Percentiles rank a stretch among this genome's conserved stretches.
phyloP scores from a whole-genome alignment of 768 basidiomycete genomes.

The Pulveroboletus sp. region DNA sequence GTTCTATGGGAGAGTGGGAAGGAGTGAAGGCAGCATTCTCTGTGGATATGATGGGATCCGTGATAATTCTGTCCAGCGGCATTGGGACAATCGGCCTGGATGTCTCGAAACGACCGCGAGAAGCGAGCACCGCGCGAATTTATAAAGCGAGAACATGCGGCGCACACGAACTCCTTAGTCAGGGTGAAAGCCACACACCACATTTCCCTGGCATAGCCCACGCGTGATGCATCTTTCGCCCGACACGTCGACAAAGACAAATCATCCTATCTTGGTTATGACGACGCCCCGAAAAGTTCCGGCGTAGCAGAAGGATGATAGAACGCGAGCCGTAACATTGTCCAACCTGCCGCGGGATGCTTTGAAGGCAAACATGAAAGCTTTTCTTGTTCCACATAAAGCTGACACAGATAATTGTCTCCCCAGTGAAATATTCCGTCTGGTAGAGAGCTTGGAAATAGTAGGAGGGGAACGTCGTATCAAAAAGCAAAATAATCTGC shows the following conservation, averaged over 20 bases:
- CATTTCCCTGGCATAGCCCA: constrained; percentile 6
- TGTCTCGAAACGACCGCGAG: not conserved
- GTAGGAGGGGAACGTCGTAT: too few relatives aligned
- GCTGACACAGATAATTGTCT: not conserved
- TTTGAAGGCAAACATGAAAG: not conserved
- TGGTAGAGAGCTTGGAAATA: too few relatives aligned
- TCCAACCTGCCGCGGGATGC: not conserved
- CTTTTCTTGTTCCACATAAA: constrained; percentile 6
- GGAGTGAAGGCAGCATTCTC: constrained; percentile 31
- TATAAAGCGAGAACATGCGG: constrained; percentile 25
- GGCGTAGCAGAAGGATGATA: not conserved
- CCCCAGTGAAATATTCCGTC: too few relatives aligned
- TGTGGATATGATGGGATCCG: constrained; percentile 34
- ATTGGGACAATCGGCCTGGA: constrained; percentile 10
- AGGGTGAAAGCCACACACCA: constrained; percentile 20
- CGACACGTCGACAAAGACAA: too few relatives aligned
- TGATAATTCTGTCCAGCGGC: constrained; percentile 30
- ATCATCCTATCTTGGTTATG: not conserved
- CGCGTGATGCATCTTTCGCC: too few relatives aligned
- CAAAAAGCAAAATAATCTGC: too few relatives aligned
- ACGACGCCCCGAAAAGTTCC: not conserved
- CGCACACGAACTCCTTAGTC: constrained; percentile 14
- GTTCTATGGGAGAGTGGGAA: constrained; percentile 19
- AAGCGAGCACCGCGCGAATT: constrained; percentile 12
- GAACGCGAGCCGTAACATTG: not conserved